Evolutionary conservation across 371 early-diverging fungal genomes (phyloP), one percentile per base, ranked within the genome.

Genomic region (Basidiobolus meristosporus): DNA sequence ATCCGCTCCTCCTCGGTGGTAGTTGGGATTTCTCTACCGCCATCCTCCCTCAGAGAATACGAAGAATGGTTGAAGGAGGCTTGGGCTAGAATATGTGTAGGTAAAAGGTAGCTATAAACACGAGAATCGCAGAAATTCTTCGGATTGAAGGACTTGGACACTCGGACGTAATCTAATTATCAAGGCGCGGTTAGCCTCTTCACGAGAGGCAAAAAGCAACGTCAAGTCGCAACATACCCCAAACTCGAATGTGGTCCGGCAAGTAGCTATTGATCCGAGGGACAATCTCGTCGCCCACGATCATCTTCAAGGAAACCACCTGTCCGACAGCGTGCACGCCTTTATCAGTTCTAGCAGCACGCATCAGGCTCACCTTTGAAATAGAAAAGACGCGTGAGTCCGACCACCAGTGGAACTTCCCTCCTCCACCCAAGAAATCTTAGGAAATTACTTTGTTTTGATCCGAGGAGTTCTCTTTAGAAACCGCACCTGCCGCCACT

Each of bases 281-380:
- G 10, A 92, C 62, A 17, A 88, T 59, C 11, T 71, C 59, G 39
- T 80, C 72, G 32, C 77, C 78, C 15, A 74, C 56, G 40, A 82
- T 71, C 75, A 93, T 59, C 61, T 98, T 98, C 26, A 84, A 49
- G 1, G 90, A 81, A 20, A 93, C 75, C 1, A 99, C 77, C 43
- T 96, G 89, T 20, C 97, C 90, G 19, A 86, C 89, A 18, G 99
- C 99, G 54, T 96, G 97, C 0, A 99, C 99, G 9, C 99, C 99
- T 62, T 98, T 98, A 57, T 99, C 99, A 0, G 99, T 99, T 19
- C 99, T 67, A 3, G 96, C 98, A 2, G 91, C 79, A 38, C 99
- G 62, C 67, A 63, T 63, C 51, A 87, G 65, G 21, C 68, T 62
- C 22, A 78, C 63, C 78, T 90, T 35, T 20, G 16, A 36, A 20